Base-by-base conservation (phyloP, 2,329 filamentous ascomycete genomes). In the Sporothrix schenckii region DNA sequence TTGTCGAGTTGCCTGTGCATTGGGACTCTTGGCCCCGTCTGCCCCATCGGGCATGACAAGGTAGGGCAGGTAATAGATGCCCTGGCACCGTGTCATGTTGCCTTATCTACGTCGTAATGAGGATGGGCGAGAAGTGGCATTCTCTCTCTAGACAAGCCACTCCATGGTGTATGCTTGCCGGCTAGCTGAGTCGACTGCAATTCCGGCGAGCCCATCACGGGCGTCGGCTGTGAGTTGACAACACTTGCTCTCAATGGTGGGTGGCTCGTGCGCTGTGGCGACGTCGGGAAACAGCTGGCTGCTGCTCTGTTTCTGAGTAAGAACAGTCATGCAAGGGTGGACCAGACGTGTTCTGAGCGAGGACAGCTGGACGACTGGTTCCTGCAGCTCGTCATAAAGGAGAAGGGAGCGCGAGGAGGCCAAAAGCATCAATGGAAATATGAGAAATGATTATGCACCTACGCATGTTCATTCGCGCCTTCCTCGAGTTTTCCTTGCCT, bases 151-250 rank as follows among this genome's bases (percentile, higher is more conserved):
- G 39, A 16, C 54, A 2, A 10, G 14, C 41, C 11, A 44, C 41
- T 44, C 11, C 34, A 30, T 58, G 6, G 14, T 50, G 65, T 13
- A 4, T 27, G 41, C 65, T 44, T 13, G 44, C 50, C 44, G 30
- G 30, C 27, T 41, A 34, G 47, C 30, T 53, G 39, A 30, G 27
- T 4, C n/a, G 52, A 47, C 14, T 68, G 54, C 66, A 68, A 68
- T 68, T 68, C 66, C 66, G 66, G 66, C 66, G 66, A 60, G 66
- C 52, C 66, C 66, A 53, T 68, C 21, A 21, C 19, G 16, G 53
- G 44, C 13, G 60, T n/a, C 14, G 13, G 16, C 63, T 49, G 16
- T 39, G 41, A 13, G 1, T 34, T 9, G 34, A 9, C 34, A 34
- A 5, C 41, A 16, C 10, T 14, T 39, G 13, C 3, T 41, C 24